Percentiles rank a stretch among this genome's conserved stretches.
Evolutionary conservation across 2,329 filamentous ascomycete genomes (phyloP).

Genomic region (Exserohilum turcica): DNA sequence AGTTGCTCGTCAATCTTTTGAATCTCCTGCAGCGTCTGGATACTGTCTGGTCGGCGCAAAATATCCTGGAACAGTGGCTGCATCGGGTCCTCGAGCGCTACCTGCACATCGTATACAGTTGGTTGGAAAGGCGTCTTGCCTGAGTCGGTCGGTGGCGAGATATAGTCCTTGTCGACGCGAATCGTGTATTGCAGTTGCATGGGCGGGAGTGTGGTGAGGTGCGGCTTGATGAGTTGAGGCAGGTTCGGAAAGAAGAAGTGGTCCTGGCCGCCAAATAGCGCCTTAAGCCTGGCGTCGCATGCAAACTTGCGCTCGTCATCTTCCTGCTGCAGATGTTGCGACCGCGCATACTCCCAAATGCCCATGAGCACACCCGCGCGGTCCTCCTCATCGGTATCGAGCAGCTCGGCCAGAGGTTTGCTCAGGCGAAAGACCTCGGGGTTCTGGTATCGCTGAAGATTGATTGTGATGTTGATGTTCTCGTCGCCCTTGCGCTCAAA

Average conservation of each 20-base stretch:
- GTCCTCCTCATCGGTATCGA: constrained; percentile 86
- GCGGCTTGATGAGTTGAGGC: constrained; percentile 76
- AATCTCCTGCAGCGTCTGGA: constrained; percentile 76
- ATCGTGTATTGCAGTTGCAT: constrained; percentile 90
- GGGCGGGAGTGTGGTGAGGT: constrained; percentile 79
- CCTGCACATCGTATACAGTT: constrained; percentile 88
- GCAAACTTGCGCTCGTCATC: constrained; percentile 92
- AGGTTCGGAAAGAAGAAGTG: constrained; percentile 85
- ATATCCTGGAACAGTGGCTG: constrained; percentile 66
- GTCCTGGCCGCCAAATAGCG: constrained; percentile 73
- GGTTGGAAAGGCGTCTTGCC: constrained; percentile 66
- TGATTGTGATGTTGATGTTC: constrained; percentile 88
- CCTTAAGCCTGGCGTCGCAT: constrained; percentile 81
- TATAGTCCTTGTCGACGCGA: constrained; percentile 72
- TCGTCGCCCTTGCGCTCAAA: constrained; percentile 93
- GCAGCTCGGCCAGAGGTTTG: constrained; percentile 76
- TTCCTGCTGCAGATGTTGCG: constrained; percentile 85
- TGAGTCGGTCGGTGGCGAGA: constrained; percentile 69
- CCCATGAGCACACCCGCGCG: constrained; percentile 87
- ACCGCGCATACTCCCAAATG: constrained; percentile 92
- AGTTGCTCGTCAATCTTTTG: constrained; percentile 81
- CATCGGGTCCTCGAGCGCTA: constrained; percentile 82
- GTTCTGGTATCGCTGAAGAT: constrained; percentile 80
- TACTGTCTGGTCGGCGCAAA: constrained; percentile 51
- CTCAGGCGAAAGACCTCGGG: constrained; percentile 84